A percentile compares a stretch with the other conserved stretches of the same genome.
Evolutionary conservation across 805 yeast genomes (phyloP).

Genomic region (Yarrowia divulgata): DNA sequence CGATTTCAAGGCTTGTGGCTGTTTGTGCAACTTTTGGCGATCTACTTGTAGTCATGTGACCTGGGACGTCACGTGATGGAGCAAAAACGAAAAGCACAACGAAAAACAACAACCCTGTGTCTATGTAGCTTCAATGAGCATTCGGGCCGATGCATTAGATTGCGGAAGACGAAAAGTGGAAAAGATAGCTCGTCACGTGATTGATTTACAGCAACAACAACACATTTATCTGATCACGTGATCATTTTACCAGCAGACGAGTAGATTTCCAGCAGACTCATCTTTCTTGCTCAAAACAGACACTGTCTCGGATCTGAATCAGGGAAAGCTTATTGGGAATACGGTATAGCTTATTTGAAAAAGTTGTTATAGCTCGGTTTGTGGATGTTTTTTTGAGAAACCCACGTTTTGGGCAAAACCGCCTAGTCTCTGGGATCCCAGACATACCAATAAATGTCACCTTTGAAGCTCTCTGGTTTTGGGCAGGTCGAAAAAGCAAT

Average conservation of each 20-base stretch:
- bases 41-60: neutral
- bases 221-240: too few species aligned
- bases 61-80: constrained; percentile 2
- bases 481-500: too few species aligned
- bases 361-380: too few species aligned
- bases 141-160: neutral
- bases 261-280: too few species aligned
- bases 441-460: neutral
- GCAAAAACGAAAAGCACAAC: too few species aligned
- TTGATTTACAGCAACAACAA: too few species aligned
- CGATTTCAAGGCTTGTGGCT: constrained; percentile 6
- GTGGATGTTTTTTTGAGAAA: neutral
- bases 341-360: neutral
- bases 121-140: constrained; percentile 1
- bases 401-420: neutral
- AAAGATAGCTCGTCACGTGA: too few species aligned
- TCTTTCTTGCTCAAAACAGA: too few species aligned
- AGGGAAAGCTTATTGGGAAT: neutral
- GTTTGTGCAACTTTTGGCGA: constrained; percentile 7
- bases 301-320: constrained; percentile 4
- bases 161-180: too few species aligned
- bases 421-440: neutral
- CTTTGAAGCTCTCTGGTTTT: too few species aligned
- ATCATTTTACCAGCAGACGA: too few species aligned
- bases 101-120: neutral